A percentile compares a stretch with the other conserved stretches of the same genome.
Evolutionary conservation across 371 early-diverging fungal species (phyloP).

Genomic region (Phascolomyces articulosus): DNA sequence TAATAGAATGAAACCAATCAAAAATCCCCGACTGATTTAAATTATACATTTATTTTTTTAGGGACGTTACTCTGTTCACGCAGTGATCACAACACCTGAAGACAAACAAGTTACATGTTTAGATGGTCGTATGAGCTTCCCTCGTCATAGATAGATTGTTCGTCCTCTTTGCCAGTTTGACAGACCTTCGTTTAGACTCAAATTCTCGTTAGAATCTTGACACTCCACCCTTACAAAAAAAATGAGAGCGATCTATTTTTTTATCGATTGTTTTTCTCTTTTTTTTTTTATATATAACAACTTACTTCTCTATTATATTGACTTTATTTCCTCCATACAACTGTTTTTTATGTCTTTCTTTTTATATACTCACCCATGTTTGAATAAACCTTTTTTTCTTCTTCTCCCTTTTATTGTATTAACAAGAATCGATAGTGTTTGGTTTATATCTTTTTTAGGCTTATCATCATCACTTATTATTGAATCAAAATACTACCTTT

Average conservation of each 20-base stretch:
- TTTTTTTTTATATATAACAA: not conserved
- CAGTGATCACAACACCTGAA: slow-evolving; percentile 13
- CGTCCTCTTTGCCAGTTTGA: no score
- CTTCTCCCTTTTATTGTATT: not conserved
- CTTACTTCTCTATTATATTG: no score
- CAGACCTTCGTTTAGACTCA: no score
- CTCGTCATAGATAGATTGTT: slow-evolving; percentile 3
- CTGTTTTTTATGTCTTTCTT: not conserved
- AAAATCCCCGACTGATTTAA: not conserved
- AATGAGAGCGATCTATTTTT: not conserved
- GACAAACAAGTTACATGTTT: slow-evolving; percentile 17
- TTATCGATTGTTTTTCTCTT: not conserved
- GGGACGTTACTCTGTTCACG: slow-evolving; percentile 16
- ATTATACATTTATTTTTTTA: not conserved
- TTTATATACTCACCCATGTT: not conserved
- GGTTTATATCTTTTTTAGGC: no score
- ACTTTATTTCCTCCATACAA: no score
- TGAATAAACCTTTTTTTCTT: not conserved
- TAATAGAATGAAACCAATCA: not conserved
- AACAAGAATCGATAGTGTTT: no score
- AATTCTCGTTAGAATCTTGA: no score
- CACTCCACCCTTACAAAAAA: no score
- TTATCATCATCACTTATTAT: no score
- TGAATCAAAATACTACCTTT: no score
- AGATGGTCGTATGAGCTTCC: slow-evolving; percentile 5